A percentile compares a stretch with the other conserved stretches of the same genome.
These are phyloP conservation scores for Leishmania major DNA, from an alignment of 208 protist genomes.

Conservation along the genomic window DNA sequence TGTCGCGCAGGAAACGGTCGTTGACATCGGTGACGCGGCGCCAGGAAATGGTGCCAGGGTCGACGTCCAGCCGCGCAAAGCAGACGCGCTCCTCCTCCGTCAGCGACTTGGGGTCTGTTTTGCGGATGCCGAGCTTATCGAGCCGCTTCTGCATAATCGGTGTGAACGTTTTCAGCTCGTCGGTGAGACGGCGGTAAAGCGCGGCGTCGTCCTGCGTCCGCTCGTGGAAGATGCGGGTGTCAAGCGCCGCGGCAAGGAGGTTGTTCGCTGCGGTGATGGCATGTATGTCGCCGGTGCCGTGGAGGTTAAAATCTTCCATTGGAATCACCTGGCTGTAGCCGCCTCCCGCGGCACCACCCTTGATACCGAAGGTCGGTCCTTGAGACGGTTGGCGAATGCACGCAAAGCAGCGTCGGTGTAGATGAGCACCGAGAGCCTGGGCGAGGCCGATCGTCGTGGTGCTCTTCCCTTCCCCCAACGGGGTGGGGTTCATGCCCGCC, in stretches of 20 bases:
- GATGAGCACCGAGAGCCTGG: constrained; percentile 97
- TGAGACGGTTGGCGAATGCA: constrained; percentile 98
- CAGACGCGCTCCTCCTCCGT: constrained; percentile 81
- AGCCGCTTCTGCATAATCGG: constrained; percentile 92
- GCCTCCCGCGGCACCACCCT: constrained; percentile 97
- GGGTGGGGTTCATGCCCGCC: constrained; percentile 91
- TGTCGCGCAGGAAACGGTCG: constrained; percentile 96
- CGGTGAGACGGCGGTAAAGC: constrained; percentile 86
- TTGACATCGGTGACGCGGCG: constrained; percentile 97
- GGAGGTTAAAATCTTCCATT: constrained; percentile 99
- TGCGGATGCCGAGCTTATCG: constrained; percentile 93
- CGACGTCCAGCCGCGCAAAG: constrained; percentile 97
- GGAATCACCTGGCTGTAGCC: constrained; percentile 97
- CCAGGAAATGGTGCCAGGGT: constrained; percentile 96
- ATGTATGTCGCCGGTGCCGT: constrained; percentile 99
- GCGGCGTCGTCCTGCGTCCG: constrained; percentile 89
- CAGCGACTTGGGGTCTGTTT: constrained; percentile 90
- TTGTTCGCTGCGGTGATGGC: constrained; percentile 98
- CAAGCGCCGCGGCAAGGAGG: constrained; percentile 96
- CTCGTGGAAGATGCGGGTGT: constrained; percentile 98
- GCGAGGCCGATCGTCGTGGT: constrained; percentile 97
- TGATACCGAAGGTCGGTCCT: constrained; percentile 97
- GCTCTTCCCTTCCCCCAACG: constrained; percentile 98
- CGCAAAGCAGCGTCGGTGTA: constrained; percentile 92
- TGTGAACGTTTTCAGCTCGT: constrained; percentile 85